These are phyloP conservation scores for Globisporangium middletonii DNA, from an alignment of 352 stramenopile genomes.

Conservation along the genomic window DNA sequence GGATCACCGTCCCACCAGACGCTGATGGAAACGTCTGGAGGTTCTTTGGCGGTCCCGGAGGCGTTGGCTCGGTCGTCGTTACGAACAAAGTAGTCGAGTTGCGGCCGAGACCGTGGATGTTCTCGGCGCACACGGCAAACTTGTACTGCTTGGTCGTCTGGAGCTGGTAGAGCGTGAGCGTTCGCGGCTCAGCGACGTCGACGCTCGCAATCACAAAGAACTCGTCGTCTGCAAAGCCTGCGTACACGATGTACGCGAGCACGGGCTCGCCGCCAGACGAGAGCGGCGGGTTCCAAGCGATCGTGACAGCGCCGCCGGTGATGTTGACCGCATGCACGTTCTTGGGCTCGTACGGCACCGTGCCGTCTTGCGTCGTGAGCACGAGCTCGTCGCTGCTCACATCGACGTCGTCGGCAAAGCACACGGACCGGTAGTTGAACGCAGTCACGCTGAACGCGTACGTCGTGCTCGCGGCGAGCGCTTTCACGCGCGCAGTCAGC, in stretches of 20 bases:
- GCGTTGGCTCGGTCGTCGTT: slow-evolving; percentile 21
- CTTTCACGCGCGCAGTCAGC: slow-evolving; percentile 19
- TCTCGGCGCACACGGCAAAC: slow-evolving; percentile 33
- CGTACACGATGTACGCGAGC: slow-evolving; percentile 32
- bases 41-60: slow-evolving; percentile 24
- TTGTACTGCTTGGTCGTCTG: slow-evolving; percentile 20
- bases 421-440: slow-evolving; percentile 44
- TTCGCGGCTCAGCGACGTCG: slow-evolving; percentile 4
- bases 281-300: slow-evolving; percentile 38
- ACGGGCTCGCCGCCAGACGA: slow-evolving; percentile 26
- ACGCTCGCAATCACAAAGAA: slow-evolving; percentile 14
- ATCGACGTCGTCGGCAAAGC: slow-evolving; percentile 20
- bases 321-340: slow-evolving; percentile 17
- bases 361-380: slow-evolving; percentile 28
- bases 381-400: slow-evolving; percentile 24
- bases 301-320: slow-evolving; percentile 33
- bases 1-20: slow-evolving; percentile 34
- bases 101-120: slow-evolving; percentile 24
- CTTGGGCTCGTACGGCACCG: slow-evolving; percentile 36
- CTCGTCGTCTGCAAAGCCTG: neutral
- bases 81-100: slow-evolving; percentile 28
- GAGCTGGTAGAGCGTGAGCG: slow-evolving; percentile 23
- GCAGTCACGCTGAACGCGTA: slow-evolving; percentile 43
- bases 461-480: slow-evolving; percentile 27
- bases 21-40: slow-evolving; percentile 18